Evolutionary conservation across 2,329 filamentous ascomycete genomes (phyloP).

Genomic region (Podosphaera xanthii): DNA sequence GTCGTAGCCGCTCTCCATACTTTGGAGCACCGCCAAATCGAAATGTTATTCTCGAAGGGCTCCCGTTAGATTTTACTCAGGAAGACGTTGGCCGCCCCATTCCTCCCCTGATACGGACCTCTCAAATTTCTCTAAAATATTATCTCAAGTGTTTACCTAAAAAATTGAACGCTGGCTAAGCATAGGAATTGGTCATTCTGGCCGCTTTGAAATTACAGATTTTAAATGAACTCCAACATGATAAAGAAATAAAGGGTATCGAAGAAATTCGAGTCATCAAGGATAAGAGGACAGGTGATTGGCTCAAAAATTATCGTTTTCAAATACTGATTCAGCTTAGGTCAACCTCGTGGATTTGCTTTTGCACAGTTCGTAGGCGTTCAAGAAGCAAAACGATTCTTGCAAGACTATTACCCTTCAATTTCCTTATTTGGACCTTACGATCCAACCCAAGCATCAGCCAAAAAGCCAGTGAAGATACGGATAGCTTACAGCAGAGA

Average conservation of each 20-base stretch:
- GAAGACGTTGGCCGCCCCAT: slow-evolving; percentile 27
- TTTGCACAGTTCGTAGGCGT: slow-evolving; percentile 30
- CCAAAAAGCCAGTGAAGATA: slow-evolving; percentile 18
- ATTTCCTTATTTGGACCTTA: slow-evolving; percentile 25
- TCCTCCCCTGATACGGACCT: slow-evolving; percentile 9
- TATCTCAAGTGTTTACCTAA: slow-evolving; percentile 17
- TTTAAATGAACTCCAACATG: slow-evolving; percentile 27
- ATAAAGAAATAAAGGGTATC: slow-evolving; percentile 26
- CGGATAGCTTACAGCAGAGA: slow-evolving; percentile 29
- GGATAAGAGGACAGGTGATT: slow-evolving; percentile 30
- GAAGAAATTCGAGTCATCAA: slow-evolving; percentile 34
- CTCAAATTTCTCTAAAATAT: slow-evolving; percentile 7
- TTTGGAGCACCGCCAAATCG: slow-evolving; percentile 21
- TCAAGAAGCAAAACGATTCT: slow-evolving; percentile 26
- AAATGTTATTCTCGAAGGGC: slow-evolving; percentile 31
- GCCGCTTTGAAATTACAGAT: slow-evolving; percentile 24
- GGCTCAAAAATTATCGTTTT: neutral
- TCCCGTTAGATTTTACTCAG: slow-evolving; percentile 26
- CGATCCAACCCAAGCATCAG: slow-evolving; percentile 19
- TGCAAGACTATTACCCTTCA: slow-evolving; percentile 27
- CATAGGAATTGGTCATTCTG: slow-evolving; percentile 15
- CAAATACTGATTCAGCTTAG: slow-evolving; percentile 15
- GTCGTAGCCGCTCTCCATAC: slow-evolving; percentile 15
- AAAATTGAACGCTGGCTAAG: slow-evolving; percentile 18
- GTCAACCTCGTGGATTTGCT: slow-evolving; percentile 29